A percentile compares a stretch with the other conserved stretches of the same genome.
Evolutionary conservation across 371 early-diverging fungal genomes (phyloP).

Genomic region (Batkoa obscura): DNA sequence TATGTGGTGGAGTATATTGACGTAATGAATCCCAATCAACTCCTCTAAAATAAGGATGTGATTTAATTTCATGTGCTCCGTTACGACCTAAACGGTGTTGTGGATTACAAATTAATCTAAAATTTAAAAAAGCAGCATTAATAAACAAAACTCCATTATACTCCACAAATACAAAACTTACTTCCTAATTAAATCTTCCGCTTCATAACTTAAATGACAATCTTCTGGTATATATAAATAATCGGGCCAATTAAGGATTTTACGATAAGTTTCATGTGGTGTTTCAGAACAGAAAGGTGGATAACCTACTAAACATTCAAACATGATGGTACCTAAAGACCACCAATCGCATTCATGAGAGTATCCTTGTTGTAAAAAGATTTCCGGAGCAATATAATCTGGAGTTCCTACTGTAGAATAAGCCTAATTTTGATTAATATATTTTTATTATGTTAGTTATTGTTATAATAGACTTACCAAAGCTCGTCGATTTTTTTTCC

Average conservation of each 20-base stretch:
- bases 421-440: conserved; percentile 18
- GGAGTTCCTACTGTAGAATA: conserved; percentile 94
- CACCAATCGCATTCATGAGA: conserved; percentile 98
- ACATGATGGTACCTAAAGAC: conserved; percentile 98
- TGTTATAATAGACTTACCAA: conserved; percentile 18
- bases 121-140: neutral
- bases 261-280: conserved; percentile 90
- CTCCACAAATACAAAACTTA: conserved; percentile 14
- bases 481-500: conserved; percentile 89
- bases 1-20: conserved; percentile 69
- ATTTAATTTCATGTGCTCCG: conserved; percentile 69
- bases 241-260: conserved; percentile 90
- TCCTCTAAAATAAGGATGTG: conserved; percentile 90
- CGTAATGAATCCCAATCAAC: conserved; percentile 87
- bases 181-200: conserved; percentile 78
- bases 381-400: conserved; percentile 95
- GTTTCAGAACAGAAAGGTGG: conserved; percentile 94
- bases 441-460: neutral
- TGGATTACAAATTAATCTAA: conserved; percentile 67
- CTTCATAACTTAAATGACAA: conserved; percentile 71
- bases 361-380: conserved; percentile 85
- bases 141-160: conserved; percentile 1
- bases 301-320: conserved; percentile 94
- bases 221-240: conserved; percentile 81
- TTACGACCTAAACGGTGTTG: conserved; percentile 60